Conservation (phyloP, 805 yeast genomes). For the Saturnispora bothae region DNA sequence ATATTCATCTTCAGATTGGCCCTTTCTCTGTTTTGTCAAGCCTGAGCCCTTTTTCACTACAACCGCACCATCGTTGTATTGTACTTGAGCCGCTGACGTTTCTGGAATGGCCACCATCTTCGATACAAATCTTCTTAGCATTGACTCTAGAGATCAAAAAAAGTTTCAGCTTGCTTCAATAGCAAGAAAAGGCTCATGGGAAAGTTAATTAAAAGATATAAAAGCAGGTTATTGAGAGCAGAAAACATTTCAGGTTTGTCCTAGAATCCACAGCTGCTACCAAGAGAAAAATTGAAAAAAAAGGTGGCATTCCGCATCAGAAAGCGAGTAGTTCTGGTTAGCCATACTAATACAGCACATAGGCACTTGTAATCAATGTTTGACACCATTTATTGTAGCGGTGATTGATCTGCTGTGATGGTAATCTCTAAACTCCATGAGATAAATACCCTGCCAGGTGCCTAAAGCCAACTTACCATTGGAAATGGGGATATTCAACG, state of each 20-base stretch:
- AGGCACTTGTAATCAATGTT: too few relatives aligned
- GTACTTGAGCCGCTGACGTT: conserved; percentile 9
- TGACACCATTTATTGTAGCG: conserved; percentile 62
- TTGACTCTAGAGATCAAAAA: too few relatives aligned
- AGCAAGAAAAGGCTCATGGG: too few relatives aligned
- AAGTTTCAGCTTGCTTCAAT: too few relatives aligned
- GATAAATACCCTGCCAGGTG: conserved; percentile 80
- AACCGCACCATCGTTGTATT: conserved; percentile 31
- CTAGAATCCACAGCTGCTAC: too few relatives aligned
- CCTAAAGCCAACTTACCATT: conserved; percentile 63
- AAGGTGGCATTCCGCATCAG: too few relatives aligned
- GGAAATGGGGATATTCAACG: conserved; percentile 55
- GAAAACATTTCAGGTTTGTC: too few relatives aligned
- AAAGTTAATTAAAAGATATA: too few relatives aligned
- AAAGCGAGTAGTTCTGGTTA: too few relatives aligned
- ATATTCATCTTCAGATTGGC: conserved; percentile 60
- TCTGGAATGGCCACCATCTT: conserved; percentile 1
- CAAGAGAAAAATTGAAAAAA: too few relatives aligned
- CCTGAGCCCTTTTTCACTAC: conserved; percentile 38
- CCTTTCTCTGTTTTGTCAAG: conserved; percentile 44
- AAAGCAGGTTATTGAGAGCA: too few relatives aligned
- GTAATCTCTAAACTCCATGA: conserved; percentile 60
- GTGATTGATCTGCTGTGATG: conserved; percentile 55
- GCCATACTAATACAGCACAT: too few relatives aligned
- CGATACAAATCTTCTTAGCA: background rate